Percentiles rank a stretch among this genome's conserved stretches.
Conservation (phyloP, 2,329 filamentous ascomycete genomes). For the Chaetomium olivaceum region DNA sequence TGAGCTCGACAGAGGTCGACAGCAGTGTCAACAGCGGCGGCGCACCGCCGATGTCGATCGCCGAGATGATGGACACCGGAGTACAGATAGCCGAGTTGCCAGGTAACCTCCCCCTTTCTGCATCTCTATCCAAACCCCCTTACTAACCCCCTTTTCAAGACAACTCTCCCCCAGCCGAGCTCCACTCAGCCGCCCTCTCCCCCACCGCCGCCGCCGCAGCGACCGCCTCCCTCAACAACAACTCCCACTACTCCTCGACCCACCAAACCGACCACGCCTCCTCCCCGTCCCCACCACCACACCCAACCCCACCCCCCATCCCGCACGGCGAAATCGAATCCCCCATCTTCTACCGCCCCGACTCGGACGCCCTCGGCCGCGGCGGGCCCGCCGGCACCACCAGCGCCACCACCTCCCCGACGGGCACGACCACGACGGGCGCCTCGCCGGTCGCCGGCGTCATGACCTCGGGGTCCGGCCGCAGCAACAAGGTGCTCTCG, state of each 20-base stretch:
- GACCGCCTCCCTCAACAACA: slow-evolving; percentile 35
- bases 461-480: background rate
- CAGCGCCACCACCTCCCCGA: slow-evolving; percentile 15
- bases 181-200: slow-evolving; percentile 41
- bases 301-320: slow-evolving; percentile 11
- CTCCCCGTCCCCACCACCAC: background rate
- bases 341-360: slow-evolving; percentile 26
- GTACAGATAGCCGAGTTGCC: slow-evolving; percentile 44
- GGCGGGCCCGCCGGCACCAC: slow-evolving; percentile 8
- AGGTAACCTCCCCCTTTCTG: slow-evolving; percentile 38
- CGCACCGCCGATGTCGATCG: slow-evolving; percentile 24
- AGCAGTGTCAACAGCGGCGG: slow-evolving; percentile 26
- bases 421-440: slow-evolving; percentile 12
- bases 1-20: slow-evolving; percentile 39
- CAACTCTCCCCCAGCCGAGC: slow-evolving; percentile 47
- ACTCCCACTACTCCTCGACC: slow-evolving; percentile 34
- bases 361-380: slow-evolving; percentile 28
- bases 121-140: background rate
- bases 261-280: slow-evolving; percentile 36
- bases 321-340: slow-evolving; percentile 11
- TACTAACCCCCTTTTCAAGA: slow-evolving; percentile 37
- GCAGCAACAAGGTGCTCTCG: slow-evolving; percentile 39
- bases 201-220: slow-evolving; percentile 41
- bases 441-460: background rate
- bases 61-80: slow-evolving; percentile 33